Evolutionary conservation across 768 basidiomycete species (phyloP).

Genomic region (Kwoniella pini): DNA sequence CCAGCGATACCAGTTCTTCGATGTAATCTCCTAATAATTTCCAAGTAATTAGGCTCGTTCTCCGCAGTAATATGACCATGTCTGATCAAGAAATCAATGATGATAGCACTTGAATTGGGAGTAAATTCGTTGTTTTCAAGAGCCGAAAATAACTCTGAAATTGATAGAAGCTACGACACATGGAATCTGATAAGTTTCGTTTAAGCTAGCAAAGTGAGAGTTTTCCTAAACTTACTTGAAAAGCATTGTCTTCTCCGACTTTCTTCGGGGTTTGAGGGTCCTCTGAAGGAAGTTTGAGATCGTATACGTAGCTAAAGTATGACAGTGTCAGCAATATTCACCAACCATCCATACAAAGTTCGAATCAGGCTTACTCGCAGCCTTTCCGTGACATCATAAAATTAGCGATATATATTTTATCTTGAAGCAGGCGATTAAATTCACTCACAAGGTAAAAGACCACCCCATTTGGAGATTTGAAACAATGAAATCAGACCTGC

Average conservation of each 20-base stretch:
- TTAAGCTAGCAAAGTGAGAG: background rate
- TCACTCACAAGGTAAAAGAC: conserved; percentile 4
- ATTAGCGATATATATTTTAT: background rate
- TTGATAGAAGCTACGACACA: conserved; percentile 63
- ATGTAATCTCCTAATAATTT: conserved; percentile 59
- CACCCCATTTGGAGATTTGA: conserved; percentile 2
- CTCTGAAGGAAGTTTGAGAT: conserved; percentile 66
- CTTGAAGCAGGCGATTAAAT: too few species aligned
- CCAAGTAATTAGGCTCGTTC: conserved; percentile 77
- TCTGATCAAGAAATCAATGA: conserved; percentile 85
- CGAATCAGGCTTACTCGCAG: background rate
- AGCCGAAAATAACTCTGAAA: conserved; percentile 65
- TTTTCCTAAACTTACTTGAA: conserved; percentile 67
- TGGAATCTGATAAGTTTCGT: background rate
- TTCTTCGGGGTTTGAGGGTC: conserved; percentile 65
- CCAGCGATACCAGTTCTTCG: conserved; percentile 39
- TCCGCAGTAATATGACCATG: conserved; percentile 83
- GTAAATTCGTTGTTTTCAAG: conserved; percentile 80
- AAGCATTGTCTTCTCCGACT: conserved; percentile 86
- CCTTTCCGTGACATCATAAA: background rate
- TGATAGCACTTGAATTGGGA: conserved; percentile 84
- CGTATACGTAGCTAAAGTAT: conserved; percentile 71
- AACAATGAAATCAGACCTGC: conserved; percentile 60
- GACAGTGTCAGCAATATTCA: conserved; percentile 33
- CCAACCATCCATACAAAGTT: too few species aligned